Evolutionary conservation across 2,329 filamentous ascomycete genomes (phyloP), one percentile per base, ranked within the genome.

Genomic region (Incumbomyces lentus): DNA sequence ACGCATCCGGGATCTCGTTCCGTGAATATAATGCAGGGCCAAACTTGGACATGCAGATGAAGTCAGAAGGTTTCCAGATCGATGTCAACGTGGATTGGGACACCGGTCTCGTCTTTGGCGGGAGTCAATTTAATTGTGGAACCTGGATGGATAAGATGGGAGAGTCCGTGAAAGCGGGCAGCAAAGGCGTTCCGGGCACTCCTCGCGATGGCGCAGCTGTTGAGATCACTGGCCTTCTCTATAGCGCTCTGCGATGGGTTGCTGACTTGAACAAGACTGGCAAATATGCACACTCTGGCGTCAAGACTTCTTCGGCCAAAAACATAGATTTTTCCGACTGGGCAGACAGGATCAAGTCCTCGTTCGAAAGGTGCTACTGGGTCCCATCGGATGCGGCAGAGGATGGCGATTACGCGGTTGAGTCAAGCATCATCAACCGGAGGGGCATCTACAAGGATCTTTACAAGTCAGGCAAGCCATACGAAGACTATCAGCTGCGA

Each of bases 91-190:
- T 94, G 10, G 90, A 98, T 62, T 96, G 90, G 90, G 71, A 76
- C 29, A 92, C 81, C 4, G 93, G 92, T 17, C 77, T 98, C 52
- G 82, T 98, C 48, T 95, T 93, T 59, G 92, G 93, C 47, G 92
- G 93, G 30, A 96, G 86, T 60, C 89, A 95, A 61, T 75, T 71
- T 67, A 98, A 98, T 65, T 98, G 93, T 58, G 92, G 92, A 44
- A 98, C 92, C 1, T 98, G 92, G 92, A 95, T 95, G 88, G 92
- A 98, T 73, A 98, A 98, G 75, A 98, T 98, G 92, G 92, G 92
- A n/a, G 92, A 98, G 65, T 95, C 88, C 52, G 80, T 85, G 53
- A 85, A 82, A 51, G 92, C 93, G 13, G 83, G 84, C 49, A 95
- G 82, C 60, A 96, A 95, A 69, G 93, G 92, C 41, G 73, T 95